Evolutionary conservation across 345 rosid genomes (phyloP), one percentile per base, ranked within the genome.

Genomic region (Hypericum androsaemum): DNA sequence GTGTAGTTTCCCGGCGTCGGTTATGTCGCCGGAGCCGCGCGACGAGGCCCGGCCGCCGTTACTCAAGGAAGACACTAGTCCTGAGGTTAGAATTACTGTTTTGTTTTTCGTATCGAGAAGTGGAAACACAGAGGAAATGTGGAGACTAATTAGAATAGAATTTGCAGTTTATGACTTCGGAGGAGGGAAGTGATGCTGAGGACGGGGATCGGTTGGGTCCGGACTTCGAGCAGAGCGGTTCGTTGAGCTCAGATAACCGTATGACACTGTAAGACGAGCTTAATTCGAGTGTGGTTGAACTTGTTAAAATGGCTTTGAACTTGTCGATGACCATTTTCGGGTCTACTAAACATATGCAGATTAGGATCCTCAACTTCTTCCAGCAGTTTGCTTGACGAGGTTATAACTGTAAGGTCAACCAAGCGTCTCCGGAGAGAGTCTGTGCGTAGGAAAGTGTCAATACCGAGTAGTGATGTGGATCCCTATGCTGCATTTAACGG

Each of bases 251-350:
- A 72, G 54, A 77, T 61, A 66, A 61, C 71, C 72, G 77, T 65
- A 73, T 77, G 80, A 75, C 78, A 53, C 42, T 72, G 97, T 86
- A 82, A 78, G 66, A 61, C 50, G 40, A 46, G 32, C 28, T 10
- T 5, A 47, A 11, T n/a, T 41, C n/a, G n/a, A n/a, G n/a, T 61
- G 80, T 44, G 17, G 58, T 81, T 64, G 58, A 80, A 44, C 56
- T 89, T 41, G 97, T 95, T 52, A 75, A 75, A 53, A 73, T 71
- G 69, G 95, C 94, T 63, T 73, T 89, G 76, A 78, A 67, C 86
- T 74, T 63, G 67, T 63, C 22, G 62, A 42, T 43, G 68, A 60
- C 52, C 62, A 63, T 64, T 52, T 61, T 41, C 74, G 71, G 57
- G 12, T 48, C 3, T 38, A 43, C 17, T 52, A 28, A 12, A 0